A percentile compares a stretch with the other conserved stretches of the same genome.
These are phyloP conservation scores for Rhizopus arrhizus DNA, from an alignment of 371 early-diverging fungal species.

Conservation along the genomic window DNA sequence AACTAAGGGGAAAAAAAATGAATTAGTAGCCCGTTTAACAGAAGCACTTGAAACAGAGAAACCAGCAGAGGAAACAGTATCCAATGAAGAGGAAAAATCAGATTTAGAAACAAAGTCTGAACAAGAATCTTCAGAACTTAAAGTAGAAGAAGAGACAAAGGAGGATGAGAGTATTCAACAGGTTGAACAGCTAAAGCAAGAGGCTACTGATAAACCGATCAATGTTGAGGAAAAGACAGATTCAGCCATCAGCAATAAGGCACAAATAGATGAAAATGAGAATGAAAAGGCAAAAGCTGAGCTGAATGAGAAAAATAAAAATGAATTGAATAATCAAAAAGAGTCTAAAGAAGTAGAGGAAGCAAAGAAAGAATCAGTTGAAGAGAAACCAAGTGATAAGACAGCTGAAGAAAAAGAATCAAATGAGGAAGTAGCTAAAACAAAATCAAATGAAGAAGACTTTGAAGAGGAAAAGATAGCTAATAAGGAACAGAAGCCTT, in stretches of 20 bases:
- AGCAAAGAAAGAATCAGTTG: not conserved
- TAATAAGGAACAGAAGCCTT: slow-evolving; percentile 4
- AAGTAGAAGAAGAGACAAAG: slow-evolving; percentile 8
- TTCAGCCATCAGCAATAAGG: not conserved
- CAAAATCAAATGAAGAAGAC: not conserved
- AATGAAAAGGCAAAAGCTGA: not conserved
- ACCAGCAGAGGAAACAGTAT: not conserved
- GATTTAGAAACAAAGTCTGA: not conserved
- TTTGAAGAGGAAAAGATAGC: slow-evolving; percentile 14
- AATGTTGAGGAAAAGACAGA: not conserved
- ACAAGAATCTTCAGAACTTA: not conserved
- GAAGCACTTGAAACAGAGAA: slow-evolving; percentile 44
- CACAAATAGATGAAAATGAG: slow-evolving; percentile 8
- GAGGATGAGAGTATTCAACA: not conserved
- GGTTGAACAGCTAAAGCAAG: not conserved
- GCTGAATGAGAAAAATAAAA: not conserved
- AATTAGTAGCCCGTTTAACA: slow-evolving; percentile 66
- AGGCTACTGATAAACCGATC: not conserved
- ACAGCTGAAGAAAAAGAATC: not conserved
- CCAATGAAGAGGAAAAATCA: not conserved
- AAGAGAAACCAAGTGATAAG: not conserved
- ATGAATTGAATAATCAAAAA: slow-evolving; percentile 3
- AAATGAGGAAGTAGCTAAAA: not conserved
- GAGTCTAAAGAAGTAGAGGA: slow-evolving; percentile 5
- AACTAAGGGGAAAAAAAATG: slow-evolving; percentile 74